Percentiles rank a stretch among this genome's conserved stretches.
These are phyloP conservation scores for Beverwykella pulmonaria DNA, from an alignment of 495 filamentous ascomycete genomes.

Conservation along the genomic window DNA sequence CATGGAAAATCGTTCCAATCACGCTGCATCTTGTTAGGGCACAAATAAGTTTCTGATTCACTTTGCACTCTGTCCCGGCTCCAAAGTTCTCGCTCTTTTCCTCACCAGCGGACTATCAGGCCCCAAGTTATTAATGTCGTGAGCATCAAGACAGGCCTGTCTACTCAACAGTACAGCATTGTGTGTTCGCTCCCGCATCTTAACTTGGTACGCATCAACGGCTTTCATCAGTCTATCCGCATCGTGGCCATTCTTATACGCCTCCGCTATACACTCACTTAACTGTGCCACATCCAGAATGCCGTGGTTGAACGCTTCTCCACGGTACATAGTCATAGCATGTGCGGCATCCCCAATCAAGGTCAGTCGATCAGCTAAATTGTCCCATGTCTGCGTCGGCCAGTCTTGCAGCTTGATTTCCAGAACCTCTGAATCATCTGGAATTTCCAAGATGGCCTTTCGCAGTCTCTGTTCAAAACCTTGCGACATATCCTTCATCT, in stretches of 20 bases:
- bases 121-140: slow-evolving; percentile 11
- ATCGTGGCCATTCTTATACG: slow-evolving; percentile 21
- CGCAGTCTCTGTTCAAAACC: slow-evolving; percentile 11
- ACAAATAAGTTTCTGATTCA: not conserved
- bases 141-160: slow-evolving; percentile 24
- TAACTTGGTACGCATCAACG: slow-evolving; percentile 41
- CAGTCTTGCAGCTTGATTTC: slow-evolving; percentile 44
- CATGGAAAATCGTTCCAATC: too few relatives aligned
- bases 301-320: slow-evolving; percentile 54
- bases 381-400: slow-evolving; percentile 50
- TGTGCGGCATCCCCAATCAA: slow-evolving; percentile 56
- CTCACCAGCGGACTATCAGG: slow-evolving; percentile 22
- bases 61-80: not conserved
- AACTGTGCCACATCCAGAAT: slow-evolving; percentile 47
- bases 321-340: slow-evolving; percentile 53
- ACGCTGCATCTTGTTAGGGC: too few relatives aligned
- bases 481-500: slow-evolving; percentile 23
- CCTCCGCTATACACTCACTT: slow-evolving; percentile 2
- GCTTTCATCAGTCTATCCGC: slow-evolving; percentile 15
- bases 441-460: slow-evolving; percentile 6
- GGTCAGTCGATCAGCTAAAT: slow-evolving; percentile 47
- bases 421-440: slow-evolving; percentile 7
- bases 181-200: slow-evolving; percentile 40
- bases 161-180: slow-evolving; percentile 38
- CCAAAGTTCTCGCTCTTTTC: not conserved